phyloP scores from a whole-genome alignment of 495 filamentous ascomycete species.

The Entonaema liquescens region DNA sequence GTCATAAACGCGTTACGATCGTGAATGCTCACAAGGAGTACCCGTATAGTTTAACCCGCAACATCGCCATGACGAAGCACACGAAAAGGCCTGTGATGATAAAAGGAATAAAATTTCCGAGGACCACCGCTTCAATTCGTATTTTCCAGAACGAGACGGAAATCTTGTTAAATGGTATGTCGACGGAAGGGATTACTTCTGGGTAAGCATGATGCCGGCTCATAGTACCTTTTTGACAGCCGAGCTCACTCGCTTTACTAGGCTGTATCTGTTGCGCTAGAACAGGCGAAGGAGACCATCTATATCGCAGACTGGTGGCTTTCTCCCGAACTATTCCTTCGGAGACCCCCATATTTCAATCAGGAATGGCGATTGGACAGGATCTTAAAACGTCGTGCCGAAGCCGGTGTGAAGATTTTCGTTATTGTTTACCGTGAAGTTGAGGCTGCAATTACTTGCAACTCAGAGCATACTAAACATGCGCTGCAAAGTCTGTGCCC shows the following conservation, averaged over 20 bases:
- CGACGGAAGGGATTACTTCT: constrained; percentile 91
- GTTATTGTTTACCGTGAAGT: constrained; percentile 94
- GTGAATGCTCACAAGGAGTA: constrained; percentile 14
- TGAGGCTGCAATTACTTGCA: constrained; percentile 85
- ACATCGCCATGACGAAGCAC: constrained; percentile 93
- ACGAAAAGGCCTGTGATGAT: constrained; percentile 83
- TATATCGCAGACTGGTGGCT: constrained; percentile 99
- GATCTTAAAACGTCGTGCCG: constrained; percentile 84
- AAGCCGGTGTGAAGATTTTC: constrained; percentile 93
- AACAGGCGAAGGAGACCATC: constrained; percentile 87
- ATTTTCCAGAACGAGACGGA: constrained; percentile 82
- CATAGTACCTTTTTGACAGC: background rate
- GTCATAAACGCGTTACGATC: background rate
- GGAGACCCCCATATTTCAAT: constrained; percentile 79
- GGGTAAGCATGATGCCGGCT: constrained; percentile 56
- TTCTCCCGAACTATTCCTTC: constrained; percentile 89
- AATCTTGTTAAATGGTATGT: constrained; percentile 98
- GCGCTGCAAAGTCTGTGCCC: constrained; percentile 83
- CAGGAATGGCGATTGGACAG: constrained; percentile 91
- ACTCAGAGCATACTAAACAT: constrained; percentile 92
- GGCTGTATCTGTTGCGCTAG: constrained; percentile 86
- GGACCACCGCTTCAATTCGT: constrained; percentile 84
- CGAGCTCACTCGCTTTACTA: constrained; percentile 23
- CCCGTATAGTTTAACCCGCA: constrained; percentile 73
- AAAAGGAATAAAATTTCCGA: constrained; percentile 78